phyloP scores from a whole-genome alignment of 768 basidiomycete genomes.

The Scleroderma bovista region DNA sequence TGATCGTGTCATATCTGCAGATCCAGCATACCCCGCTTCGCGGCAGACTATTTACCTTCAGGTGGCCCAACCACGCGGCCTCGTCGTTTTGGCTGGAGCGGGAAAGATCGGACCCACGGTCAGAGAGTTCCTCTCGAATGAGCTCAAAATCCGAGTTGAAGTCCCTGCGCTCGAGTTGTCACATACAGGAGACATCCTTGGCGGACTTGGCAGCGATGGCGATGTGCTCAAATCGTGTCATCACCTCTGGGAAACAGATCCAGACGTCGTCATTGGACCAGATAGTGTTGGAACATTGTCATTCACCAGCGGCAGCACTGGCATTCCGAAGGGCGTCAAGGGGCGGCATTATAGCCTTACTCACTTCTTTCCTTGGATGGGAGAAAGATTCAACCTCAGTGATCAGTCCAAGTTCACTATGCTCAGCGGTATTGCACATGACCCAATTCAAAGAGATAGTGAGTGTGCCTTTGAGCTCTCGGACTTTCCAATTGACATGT shows the following conservation, averaged over 20 bases:
- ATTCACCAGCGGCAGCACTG: conserved; percentile 96
- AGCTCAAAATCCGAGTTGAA: conserved; percentile 83
- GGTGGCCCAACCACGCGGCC: conserved; percentile 87
- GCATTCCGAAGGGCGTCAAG: conserved; percentile 96
- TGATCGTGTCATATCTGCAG: conserved; percentile 34
- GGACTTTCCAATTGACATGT: background rate
- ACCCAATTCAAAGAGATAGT: conserved; percentile 99
- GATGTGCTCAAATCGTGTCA: conserved; percentile 61
- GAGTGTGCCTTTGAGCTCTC: conserved; percentile 31
- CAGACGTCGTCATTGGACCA: conserved; percentile 83
- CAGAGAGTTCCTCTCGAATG: conserved; percentile 70
- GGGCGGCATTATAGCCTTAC: conserved; percentile 95
- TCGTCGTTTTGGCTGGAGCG: conserved; percentile 87
- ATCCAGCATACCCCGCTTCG: conserved; percentile 93
- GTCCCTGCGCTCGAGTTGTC: conserved; percentile 84
- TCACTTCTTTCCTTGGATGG: conserved; percentile 99
- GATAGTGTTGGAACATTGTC: conserved; percentile 92
- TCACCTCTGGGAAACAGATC: conserved; percentile 61
- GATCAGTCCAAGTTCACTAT: conserved; percentile 88
- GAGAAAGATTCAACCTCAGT: conserved; percentile 70
- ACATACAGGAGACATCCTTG: conserved; percentile 55
- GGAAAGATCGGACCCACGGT: conserved; percentile 77
- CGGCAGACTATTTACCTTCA: conserved; percentile 90
- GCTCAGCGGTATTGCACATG: conserved; percentile 98
- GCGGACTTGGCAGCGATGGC: conserved; percentile 44